phyloP scores from a whole-genome alignment of 495 filamentous ascomycete genomes.

The Cladorrhinum samala region DNA sequence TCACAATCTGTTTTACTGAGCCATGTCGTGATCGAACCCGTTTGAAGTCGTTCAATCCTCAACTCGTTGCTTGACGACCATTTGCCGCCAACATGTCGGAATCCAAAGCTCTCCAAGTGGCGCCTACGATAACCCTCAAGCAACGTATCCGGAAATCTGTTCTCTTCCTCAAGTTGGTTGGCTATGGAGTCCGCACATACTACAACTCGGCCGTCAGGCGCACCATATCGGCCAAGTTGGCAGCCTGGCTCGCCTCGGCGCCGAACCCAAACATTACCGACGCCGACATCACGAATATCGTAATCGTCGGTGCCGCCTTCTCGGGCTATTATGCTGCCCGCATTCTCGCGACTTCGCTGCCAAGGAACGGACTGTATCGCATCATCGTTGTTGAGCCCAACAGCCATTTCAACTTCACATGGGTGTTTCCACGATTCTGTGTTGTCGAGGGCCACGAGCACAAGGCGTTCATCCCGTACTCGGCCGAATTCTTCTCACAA shows the following conservation, averaged over 20 bases:
- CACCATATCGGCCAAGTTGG: slow-evolving; percentile 3
- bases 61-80: not conserved
- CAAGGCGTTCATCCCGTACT: slow-evolving; percentile 48
- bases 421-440: slow-evolving; percentile 47
- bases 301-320: slow-evolving; percentile 53
- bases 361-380: slow-evolving; percentile 38
- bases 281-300: slow-evolving; percentile 34
- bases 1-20: not conserved
- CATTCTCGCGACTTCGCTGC: slow-evolving; percentile 41
- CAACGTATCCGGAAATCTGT: slow-evolving; percentile 12
- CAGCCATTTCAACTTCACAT: slow-evolving; percentile 54
- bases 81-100: not conserved
- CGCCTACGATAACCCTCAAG: not conserved
- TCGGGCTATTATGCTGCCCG: slow-evolving; percentile 43
- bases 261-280: not conserved
- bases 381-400: slow-evolving; percentile 53
- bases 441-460: slow-evolving; percentile 38
- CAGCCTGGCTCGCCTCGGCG: not conserved
- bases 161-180: slow-evolving; percentile 12
- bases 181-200: slow-evolving; percentile 10
- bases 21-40: not conserved
- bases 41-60: not conserved
- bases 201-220: slow-evolving; percentile 5
- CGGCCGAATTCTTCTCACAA: slow-evolving; percentile 21
- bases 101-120: not conserved